These are phyloP conservation scores for Lodderomyces beijingensis DNA, from an alignment of 1,139 yeast species.

Conservation along the genomic window DNA sequence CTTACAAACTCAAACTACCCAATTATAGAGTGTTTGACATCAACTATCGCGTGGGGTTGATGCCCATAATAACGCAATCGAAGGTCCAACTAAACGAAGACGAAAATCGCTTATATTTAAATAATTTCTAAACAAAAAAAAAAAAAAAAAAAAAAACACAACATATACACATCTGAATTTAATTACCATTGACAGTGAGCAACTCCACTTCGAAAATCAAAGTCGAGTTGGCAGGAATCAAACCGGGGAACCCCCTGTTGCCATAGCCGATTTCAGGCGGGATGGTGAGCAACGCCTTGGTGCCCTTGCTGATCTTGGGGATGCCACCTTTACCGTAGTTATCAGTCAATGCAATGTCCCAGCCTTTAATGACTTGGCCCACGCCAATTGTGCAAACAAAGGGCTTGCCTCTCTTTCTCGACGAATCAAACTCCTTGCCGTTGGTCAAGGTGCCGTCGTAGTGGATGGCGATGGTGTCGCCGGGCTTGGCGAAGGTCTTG, in stretches of 20 bases:
- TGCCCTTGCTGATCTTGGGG: constrained; percentile 90
- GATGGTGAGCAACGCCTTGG: constrained; percentile 85
- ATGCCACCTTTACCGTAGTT: constrained; percentile 51
- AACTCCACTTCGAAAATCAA: constrained; percentile 90
- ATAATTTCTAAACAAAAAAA: constrained; percentile 1
- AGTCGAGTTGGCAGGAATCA: constrained; percentile 95
- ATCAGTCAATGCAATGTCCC: constrained; percentile 51
- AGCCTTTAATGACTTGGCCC: constrained; percentile 93
- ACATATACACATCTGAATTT: constrained; percentile 4
- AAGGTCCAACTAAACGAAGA: constrained; percentile 18
- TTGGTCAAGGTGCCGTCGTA: constrained; percentile 92
- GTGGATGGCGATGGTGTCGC: constrained; percentile 88
- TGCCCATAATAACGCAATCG: constrained; percentile 43
- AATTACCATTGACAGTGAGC: constrained; percentile 51
- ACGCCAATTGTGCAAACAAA: constrained; percentile 92
- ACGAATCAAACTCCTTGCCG: constrained; percentile 93
- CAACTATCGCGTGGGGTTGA: constrained; percentile 61
- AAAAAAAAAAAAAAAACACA: constrained; percentile 1
- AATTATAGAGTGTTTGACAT: constrained; percentile 58
- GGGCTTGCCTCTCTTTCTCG: constrained; percentile 90
- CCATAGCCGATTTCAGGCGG: constrained; percentile 96
- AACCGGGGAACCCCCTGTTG: constrained; percentile 89
- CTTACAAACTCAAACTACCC: constrained; percentile 38
- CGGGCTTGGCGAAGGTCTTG: constrained; percentile 74
- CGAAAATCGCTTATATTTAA: constrained; percentile 15